Percentiles rank a stretch among this genome's conserved stretches.
phyloP scores from a whole-genome alignment of 176 grass and related monocot species.

The Aegilops speltoides region DNA sequence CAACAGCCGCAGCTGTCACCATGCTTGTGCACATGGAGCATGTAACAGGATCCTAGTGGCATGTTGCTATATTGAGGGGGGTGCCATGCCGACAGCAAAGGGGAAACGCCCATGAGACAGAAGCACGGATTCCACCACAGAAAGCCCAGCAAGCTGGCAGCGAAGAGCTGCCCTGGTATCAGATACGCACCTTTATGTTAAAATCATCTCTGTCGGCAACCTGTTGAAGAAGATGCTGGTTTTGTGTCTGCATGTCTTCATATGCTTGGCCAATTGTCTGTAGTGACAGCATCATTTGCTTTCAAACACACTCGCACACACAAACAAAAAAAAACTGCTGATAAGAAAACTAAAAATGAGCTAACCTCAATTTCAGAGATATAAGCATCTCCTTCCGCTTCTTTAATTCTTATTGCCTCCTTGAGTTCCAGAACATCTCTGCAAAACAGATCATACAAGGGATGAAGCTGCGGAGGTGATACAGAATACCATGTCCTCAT shows the following conservation, averaged over 20 bases:
- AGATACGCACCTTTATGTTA: constrained; percentile 86
- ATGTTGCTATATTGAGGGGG: not conserved
- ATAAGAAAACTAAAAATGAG: not conserved
- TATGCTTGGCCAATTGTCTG: constrained; percentile 99
- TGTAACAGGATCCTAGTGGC: not conserved
- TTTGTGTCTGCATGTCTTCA: constrained; percentile 97
- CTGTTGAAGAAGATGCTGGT: constrained; percentile 88
- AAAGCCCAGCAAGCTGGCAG: not conserved
- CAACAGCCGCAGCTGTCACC: not conserved
- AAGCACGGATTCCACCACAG: not conserved
- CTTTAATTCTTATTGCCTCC: constrained; percentile 89
- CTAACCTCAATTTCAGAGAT: constrained; percentile 96
- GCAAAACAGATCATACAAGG: constrained; percentile 30
- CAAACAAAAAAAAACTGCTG: constrained; percentile 6
- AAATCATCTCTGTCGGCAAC: constrained; percentile 92
- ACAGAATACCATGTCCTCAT: not conserved
- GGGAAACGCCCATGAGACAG: not conserved
- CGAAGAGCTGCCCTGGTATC: not conserved
- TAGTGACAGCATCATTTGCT: constrained; percentile 30
- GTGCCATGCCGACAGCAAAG: not conserved
- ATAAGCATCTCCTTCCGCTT: constrained; percentile 80
- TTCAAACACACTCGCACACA: constrained; percentile 13
- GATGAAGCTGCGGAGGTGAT: not conserved
- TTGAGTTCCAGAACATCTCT: constrained; percentile 83
- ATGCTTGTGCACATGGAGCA: not conserved